Base-by-base conservation (phyloP, 192 early-diverging fungal species). In the Jimgerdemannia flammicorona region DNA sequence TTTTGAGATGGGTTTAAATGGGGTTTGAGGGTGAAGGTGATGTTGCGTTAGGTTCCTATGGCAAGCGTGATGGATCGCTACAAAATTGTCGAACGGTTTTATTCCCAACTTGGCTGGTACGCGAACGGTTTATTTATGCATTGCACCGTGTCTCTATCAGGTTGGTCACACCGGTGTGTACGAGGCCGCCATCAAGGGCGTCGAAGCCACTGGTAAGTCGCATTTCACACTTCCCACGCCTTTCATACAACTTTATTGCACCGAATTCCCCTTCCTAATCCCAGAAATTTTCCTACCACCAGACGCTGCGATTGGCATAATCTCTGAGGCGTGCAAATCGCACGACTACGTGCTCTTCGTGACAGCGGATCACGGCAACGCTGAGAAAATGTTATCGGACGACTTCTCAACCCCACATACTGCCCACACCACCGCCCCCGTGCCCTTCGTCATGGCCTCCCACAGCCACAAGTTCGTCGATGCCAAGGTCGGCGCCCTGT, bases 331-430 rank as follows among this genome's bases (percentile, higher is more conserved):
- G 40, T 98, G 97, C 83, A 91, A 95, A 81, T 80, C 84, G 71
- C 84, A 94, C 72, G 94, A 92, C 29, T 99, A 98, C 79, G 86
- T 90, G 64, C 85, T 99, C 63, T 96, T 99, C 79, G 82, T 99
- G 66, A 99, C 97, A 6, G 91, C 98, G 7, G 98, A 99, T 84
- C 98, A 99, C 83, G 98, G 98, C 49, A 99, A 99, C 79, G 97
- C 97, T 42, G 98, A 99, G 79, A 95, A 99, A 90, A 99, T 99
- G 97, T 69, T 97, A 64, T 87, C 90, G 8, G 93, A 91, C 70
- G 95, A 97, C 74, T 88, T 88, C 69, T 85, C 80, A 40, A 89
- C 91, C 64, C 98, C 98, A 44, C 96, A 97, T 83, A 99, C 98
- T 20, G 97, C 97, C 68, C 98, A 99, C 86, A 99, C 98, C 41